Percentiles rank a stretch among this genome's conserved stretches.
Conservation (phyloP, 2,329 filamentous ascomycete species). For the Epichloe amarillans region DNA sequence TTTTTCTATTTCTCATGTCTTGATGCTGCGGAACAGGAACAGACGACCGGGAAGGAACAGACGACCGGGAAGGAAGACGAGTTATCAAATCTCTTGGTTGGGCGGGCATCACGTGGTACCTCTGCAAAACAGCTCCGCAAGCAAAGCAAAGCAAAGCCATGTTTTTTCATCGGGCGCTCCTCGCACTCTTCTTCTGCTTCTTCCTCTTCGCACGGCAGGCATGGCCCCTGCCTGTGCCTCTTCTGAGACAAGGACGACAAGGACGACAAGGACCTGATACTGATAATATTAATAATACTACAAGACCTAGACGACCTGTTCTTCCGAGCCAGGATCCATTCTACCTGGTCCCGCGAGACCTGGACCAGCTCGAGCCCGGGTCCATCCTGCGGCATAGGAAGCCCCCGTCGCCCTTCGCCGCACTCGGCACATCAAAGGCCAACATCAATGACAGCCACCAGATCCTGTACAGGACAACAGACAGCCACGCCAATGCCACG, state of each 20-base stretch:
- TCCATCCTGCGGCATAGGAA: constrained; percentile 11
- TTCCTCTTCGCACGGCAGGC: background rate
- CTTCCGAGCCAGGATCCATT: background rate
- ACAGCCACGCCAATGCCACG: constrained; percentile 21
- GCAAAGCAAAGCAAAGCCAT: background rate
- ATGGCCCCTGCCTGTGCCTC: background rate
- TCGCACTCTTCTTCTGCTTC: background rate
- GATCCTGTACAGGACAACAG: constrained; percentile 26
- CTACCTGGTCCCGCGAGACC: constrained; percentile 5
- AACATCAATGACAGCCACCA: constrained; percentile 15
- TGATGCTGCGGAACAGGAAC: too few relatives aligned
- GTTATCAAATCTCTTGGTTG: too few relatives aligned
- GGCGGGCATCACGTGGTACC: too few relatives aligned
- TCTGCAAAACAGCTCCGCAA: too few relatives aligned
- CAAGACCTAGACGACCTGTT: background rate
- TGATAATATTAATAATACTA: too few relatives aligned
- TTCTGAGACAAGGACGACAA: background rate
- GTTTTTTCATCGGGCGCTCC: background rate
- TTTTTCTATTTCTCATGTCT: too few relatives aligned
- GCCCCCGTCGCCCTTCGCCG: constrained; percentile 11
- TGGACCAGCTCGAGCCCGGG: constrained; percentile 8
- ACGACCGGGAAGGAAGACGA: too few relatives aligned
- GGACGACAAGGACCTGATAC: background rate
- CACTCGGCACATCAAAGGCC: constrained; percentile 4
- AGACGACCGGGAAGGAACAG: too few relatives aligned